A percentile compares a stretch with the other conserved stretches of the same genome.
Evolutionary conservation across 257 asterid species (phyloP).

Genomic region (Solanum dulcamara): DNA sequence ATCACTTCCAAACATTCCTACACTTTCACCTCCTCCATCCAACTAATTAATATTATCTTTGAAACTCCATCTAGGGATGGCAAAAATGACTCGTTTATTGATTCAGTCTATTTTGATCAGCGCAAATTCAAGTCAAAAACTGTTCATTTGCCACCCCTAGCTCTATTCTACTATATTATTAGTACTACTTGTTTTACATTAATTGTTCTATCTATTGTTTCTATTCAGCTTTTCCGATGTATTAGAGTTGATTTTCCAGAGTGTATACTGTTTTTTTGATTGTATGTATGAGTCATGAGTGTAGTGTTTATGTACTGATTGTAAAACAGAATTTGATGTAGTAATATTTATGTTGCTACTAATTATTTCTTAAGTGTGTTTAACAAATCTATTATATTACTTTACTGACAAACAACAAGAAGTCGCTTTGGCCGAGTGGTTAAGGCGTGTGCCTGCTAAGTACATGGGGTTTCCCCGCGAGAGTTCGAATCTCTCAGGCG

Average conservation of each 20-base stretch:
- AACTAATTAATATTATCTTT: background rate
- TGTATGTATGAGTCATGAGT: too few species aligned
- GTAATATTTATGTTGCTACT: background rate
- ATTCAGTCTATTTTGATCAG: background rate
- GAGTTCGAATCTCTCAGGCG: slow-evolving; percentile 99
- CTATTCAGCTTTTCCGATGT: background rate
- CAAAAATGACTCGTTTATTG: background rate
- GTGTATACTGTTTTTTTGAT: background rate
- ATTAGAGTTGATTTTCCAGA: background rate
- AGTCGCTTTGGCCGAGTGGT: slow-evolving; percentile 59
- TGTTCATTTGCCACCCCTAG: background rate
- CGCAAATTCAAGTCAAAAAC: background rate
- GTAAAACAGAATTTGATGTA: background rate
- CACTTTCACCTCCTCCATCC: background rate
- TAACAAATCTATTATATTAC: rapidly evolving
- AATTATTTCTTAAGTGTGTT: background rate
- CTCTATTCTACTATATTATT: background rate
- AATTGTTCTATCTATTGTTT: background rate
- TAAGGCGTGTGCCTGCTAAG: slow-evolving; percentile 59
- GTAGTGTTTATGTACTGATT: background rate
- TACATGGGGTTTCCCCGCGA: slow-evolving; percentile 99
- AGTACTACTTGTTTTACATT: background rate
- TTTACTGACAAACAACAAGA: rapidly evolving
- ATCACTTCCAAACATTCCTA: background rate
- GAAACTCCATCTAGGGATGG: background rate